phyloP scores from a whole-genome alignment of 2,329 filamentous ascomycete species.

The Fusarium sp. region DNA sequence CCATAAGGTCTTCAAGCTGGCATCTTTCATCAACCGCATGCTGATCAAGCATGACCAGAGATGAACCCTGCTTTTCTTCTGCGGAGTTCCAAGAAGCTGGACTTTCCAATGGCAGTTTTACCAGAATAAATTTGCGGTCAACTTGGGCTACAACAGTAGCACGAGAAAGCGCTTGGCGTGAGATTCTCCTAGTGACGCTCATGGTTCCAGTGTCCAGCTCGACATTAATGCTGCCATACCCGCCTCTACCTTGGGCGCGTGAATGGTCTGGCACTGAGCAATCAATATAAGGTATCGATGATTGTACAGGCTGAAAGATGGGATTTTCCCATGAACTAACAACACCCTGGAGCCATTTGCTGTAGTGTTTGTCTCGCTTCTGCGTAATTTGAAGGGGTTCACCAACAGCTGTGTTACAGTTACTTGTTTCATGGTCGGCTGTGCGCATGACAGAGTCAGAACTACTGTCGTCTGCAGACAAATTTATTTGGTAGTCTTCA shows the following conservation, averaged over 20 bases:
- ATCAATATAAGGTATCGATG: constrained; percentile 59
- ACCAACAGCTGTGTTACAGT: neutral
- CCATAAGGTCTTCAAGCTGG: constrained; percentile 80
- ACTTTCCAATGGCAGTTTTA: constrained; percentile 63
- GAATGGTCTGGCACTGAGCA: constrained; percentile 8
- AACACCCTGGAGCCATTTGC: constrained; percentile 71
- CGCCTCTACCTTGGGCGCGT: constrained; percentile 10
- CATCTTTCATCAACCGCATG: constrained; percentile 94
- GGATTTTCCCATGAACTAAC: constrained; percentile 81
- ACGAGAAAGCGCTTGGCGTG: constrained; percentile 68
- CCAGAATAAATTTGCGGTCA: constrained; percentile 89
- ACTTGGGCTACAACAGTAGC: constrained; percentile 84
- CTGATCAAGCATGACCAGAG: constrained; percentile 87
- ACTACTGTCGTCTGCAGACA: neutral
- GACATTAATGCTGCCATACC: constrained; percentile 34
- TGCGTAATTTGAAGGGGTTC: neutral
- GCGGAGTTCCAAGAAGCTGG: neutral
- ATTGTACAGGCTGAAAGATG: constrained; percentile 70
- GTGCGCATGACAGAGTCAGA: neutral
- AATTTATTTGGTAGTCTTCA: neutral
- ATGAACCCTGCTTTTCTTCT: constrained; percentile 53
- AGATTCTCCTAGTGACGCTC: constrained; percentile 64
- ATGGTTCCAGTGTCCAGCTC: constrained; percentile 51
- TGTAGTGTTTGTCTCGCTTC: constrained; percentile 37
- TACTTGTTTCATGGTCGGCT: neutral